These are phyloP conservation scores for Pestalotiopsis sp. DNA, from an alignment of 2,329 filamentous ascomycete species.

Conservation along the genomic window DNA sequence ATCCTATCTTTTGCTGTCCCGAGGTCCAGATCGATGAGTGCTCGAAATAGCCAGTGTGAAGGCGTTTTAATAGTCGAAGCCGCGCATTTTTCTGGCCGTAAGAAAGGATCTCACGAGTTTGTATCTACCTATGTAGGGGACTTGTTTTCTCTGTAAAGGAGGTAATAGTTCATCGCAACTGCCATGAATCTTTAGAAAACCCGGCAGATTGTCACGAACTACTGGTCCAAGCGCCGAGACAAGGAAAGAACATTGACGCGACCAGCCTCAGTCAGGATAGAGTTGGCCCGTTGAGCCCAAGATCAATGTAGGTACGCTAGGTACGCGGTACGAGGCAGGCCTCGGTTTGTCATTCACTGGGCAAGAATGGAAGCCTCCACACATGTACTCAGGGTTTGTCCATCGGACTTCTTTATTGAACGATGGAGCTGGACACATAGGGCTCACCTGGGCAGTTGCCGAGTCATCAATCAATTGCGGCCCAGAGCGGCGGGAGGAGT, in stretches of 20 bases:
- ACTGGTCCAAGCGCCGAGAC: slow-evolving; percentile 16
- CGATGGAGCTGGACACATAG: not conserved
- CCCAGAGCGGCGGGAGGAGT: not conserved
- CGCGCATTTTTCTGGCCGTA: no score
- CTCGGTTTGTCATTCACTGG: not conserved
- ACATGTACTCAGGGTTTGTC: no score
- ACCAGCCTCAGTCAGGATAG: not conserved
- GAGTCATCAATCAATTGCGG: no score
- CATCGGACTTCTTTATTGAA: not conserved
- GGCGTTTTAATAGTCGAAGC: no score
- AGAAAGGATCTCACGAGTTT: no score
- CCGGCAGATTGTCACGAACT: slow-evolving; percentile 13
- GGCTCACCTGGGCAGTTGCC: no score
- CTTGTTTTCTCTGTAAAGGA: no score
- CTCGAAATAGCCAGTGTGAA: no score
- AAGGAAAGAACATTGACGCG: not conserved
- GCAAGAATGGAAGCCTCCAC: not conserved
- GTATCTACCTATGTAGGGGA: no score
- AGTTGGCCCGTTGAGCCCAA: not conserved
- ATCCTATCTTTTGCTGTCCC: not conserved
- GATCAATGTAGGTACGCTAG: not conserved
- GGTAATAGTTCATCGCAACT: no score
- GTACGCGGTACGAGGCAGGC: not conserved
- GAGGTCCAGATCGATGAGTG: not conserved
- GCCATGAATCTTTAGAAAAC: slow-evolving; percentile 1